Evolutionary conservation across 805 yeast species (phyloP), one percentile per base, ranked within the genome.

Genomic region (Cyberlindnera mrakii): DNA sequence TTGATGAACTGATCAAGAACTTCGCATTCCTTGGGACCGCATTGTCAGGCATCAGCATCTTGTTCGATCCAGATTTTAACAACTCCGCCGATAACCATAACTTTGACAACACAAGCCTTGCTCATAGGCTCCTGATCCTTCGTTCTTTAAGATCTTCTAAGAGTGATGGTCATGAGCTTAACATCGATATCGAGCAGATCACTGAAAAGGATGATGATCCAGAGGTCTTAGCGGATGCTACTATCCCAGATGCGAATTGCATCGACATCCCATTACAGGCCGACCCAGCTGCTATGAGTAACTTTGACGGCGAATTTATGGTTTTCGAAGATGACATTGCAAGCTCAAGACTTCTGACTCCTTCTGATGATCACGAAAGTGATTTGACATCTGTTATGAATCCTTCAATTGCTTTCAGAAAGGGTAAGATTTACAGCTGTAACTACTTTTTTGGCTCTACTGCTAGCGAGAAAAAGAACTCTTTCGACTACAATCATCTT

Each of bases 21-120:
- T 64, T 85, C 23, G 64, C 78, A 9, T 78, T 77, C 40, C 57
- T 85, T 37, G 71, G 84, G 0, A 78, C 80, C 45, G 65, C 79
- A 0, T 50, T 83, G 4, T 77, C 90, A 34, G 96, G 96, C 20
- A 66, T 78, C 8, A 75, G 95, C 30, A 70, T 74, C 35, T 64
- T 89, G 31, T 77, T 85, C 53, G 96, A 88, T 57, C 86, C 95
- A 0, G 78, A 80, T 13, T 83, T 70, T 51, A 70, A 70, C 36
- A 66, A 48, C 27, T 53, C 50, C 6, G 35, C 46, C 6, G 4
- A 39, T 6, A 52, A 49, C 4, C 42, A 41, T 1, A 35, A 38
- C 3, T 39, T 47, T 14, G 44, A 20, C 9, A 44, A 46, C 25
- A 43, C 54, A 3, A 37, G 53, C 1, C 30, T 57, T 16, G 53